Conservation (phyloP, 805 yeast genomes). For the Yarrowia sp. region DNA sequence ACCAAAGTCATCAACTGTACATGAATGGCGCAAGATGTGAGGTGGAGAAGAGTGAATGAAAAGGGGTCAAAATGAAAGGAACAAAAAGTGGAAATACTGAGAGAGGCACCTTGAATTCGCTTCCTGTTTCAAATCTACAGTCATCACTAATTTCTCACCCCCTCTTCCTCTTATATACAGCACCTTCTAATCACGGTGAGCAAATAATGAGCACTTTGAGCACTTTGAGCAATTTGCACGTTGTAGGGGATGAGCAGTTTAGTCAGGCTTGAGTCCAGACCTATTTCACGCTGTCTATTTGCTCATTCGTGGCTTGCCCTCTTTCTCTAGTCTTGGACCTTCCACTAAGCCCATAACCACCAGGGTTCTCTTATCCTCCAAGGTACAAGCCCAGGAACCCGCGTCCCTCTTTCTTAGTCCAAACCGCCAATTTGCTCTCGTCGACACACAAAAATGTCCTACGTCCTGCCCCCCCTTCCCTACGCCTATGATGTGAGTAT, state of each 20-base stretch:
- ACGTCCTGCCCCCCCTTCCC: constrained; percentile 41
- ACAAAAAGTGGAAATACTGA: no score
- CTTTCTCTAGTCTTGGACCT: background rate
- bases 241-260: no score
- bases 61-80: no score
- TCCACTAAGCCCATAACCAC: constrained; percentile 16
- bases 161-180: no score
- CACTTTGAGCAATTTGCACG: background rate
- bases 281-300: background rate
- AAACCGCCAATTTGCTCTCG: background rate
- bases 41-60: no score
- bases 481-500: constrained; percentile 41
- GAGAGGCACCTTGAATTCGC: no score
- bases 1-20: constrained; percentile 8
- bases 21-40: background rate
- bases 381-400: constrained; percentile 1
- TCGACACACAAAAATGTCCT: constrained; percentile 18
- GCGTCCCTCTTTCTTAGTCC: background rate
- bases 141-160: no score
- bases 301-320: constrained; percentile 24
- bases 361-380: constrained; percentile 22
- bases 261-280: no score
- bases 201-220: constrained; percentile 21
- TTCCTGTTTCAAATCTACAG: no score
- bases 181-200: background rate